Evolutionary conservation across 75 land plant genomes (phyloP).

Genomic region (Larix kaempferi): DNA sequence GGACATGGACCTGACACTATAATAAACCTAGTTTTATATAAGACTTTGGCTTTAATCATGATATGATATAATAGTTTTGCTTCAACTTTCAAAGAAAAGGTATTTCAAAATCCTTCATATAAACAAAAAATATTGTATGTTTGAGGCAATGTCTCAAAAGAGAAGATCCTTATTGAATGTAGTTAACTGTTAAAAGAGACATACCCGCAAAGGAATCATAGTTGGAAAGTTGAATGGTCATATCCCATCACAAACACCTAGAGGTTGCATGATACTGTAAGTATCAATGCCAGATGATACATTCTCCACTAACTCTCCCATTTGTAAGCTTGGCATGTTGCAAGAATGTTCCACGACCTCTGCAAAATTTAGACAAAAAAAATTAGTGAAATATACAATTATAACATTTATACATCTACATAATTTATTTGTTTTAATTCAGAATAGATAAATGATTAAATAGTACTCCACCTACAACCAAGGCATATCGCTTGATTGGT

Average conservation of each 20-base stretch:
- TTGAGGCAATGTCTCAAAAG: background rate
- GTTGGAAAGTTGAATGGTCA: slow-evolving; percentile 99
- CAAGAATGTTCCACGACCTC: slow-evolving; percentile 98
- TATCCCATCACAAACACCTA: slow-evolving; percentile 98
- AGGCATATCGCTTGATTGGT: no score
- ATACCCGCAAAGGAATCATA: slow-evolving; percentile 97
- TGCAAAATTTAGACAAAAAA: slow-evolving; percentile 16
- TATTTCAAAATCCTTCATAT: background rate
- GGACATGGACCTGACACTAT: no score
- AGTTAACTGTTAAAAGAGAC: background rate
- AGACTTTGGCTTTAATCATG: background rate
- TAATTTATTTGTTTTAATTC: background rate
- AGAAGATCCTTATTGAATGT: background rate
- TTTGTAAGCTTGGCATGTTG: slow-evolving; percentile 89
- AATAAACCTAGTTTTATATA: no score
- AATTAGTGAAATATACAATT: background rate
- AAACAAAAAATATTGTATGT: background rate
- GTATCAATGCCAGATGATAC: slow-evolving; percentile 89
- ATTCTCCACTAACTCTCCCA: slow-evolving; percentile 95
- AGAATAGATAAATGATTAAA: background rate
- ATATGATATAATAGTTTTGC: background rate
- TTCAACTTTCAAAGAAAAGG: background rate
- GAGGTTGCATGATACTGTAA: slow-evolving; percentile 89
- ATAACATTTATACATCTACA: background rate
- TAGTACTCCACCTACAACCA: no score